phyloP scores from a whole-genome alignment of 2,329 filamentous ascomycete species.

The Pyrenochaeta sp. region DNA sequence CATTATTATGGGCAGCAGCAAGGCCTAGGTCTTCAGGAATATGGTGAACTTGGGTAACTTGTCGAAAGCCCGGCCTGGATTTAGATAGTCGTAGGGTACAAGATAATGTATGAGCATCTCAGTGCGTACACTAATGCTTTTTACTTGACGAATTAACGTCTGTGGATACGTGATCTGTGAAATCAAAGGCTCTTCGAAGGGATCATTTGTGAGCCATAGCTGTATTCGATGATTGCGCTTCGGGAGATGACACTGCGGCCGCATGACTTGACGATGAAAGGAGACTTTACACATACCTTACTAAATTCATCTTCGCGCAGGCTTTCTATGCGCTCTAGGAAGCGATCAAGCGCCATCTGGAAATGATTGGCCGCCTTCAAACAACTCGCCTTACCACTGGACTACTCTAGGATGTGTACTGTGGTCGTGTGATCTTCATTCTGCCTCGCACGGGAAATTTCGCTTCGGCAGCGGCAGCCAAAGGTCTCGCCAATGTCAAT shows the following conservation, averaged over 20 bases:
- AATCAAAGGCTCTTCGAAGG: too few relatives aligned
- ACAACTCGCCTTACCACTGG: neutral
- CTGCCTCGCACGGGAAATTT: neutral
- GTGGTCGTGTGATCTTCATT: slow-evolving; percentile 5
- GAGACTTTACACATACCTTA: neutral
- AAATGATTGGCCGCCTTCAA: neutral
- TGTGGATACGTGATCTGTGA: neutral
- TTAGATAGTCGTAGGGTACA: neutral
- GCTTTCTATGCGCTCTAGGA: neutral
- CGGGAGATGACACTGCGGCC: neutral
- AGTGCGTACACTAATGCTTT: neutral
- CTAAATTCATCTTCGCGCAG: neutral
- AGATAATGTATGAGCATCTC: neutral
- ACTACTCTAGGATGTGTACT: neutral
- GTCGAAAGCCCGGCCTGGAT: neutral
- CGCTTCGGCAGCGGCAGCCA: slow-evolving; percentile 2
- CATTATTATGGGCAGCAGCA: slow-evolving; percentile 13
- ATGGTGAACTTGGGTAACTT: neutral
- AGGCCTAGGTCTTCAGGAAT: neutral
- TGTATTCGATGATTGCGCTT: neutral
- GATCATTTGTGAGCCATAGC: too few relatives aligned
- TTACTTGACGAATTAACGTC: neutral
- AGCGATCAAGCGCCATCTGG: neutral
- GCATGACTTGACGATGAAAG: neutral
- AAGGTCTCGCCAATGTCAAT: slow-evolving; percentile 5